Conservation (phyloP, 2,329 filamentous ascomycete genomes). For the Monosporascus sp. region DNA sequence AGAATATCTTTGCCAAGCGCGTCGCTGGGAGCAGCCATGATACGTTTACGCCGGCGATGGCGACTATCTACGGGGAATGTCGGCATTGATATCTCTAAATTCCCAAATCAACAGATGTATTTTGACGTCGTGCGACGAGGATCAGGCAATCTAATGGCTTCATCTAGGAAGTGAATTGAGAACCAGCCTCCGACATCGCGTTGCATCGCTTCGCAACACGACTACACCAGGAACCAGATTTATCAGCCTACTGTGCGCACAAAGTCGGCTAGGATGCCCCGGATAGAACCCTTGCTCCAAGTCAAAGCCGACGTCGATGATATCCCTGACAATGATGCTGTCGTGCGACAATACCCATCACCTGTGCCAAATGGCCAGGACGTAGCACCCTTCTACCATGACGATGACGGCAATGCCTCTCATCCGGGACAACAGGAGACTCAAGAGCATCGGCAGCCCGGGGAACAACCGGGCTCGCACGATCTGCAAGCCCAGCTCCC, state of each 20-base stretch:
- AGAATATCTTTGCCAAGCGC: too few species aligned
- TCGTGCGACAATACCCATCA: constrained; percentile 41
- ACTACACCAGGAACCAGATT: neutral
- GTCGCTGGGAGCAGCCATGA: too few species aligned
- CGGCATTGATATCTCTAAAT: too few species aligned
- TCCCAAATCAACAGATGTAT: neutral
- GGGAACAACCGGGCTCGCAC: constrained; percentile 17
- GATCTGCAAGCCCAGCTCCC: constrained; percentile 18
- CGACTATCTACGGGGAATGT: too few species aligned
- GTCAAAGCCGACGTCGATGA: constrained; percentile 17
- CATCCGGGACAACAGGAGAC: constrained; percentile 15
- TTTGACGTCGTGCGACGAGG: neutral
- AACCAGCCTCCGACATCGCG: neutral
- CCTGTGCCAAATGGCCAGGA: constrained; percentile 41
- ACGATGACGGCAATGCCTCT: constrained; percentile 3
- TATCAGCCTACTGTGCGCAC: neutral
- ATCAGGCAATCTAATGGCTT: neutral
- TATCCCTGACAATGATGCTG: constrained; percentile 9
- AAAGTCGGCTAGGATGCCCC: constrained; percentile 17
- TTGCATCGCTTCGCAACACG: neutral
- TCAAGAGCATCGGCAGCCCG: constrained; percentile 13
- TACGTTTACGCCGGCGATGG: too few species aligned
- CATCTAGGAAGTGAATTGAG: neutral
- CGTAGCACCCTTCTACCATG: constrained; percentile 36
- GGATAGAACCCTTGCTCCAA: constrained; percentile 22